A percentile compares a stretch with the other conserved stretches of the same genome.
Conservation (phyloP, 164 flowering plant species). For the Tetracentron sinense region DNA sequence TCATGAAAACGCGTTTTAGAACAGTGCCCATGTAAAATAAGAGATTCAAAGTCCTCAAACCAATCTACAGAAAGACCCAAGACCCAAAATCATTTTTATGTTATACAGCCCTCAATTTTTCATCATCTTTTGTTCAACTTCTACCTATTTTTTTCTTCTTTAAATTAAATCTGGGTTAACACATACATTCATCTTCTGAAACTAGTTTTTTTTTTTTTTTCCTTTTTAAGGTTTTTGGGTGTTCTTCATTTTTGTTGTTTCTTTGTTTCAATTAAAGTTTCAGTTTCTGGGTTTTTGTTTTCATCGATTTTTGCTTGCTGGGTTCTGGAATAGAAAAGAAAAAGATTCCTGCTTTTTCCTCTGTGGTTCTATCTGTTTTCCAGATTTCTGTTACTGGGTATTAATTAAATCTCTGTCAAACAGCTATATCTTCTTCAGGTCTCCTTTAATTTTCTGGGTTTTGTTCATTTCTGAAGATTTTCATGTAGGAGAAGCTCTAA, state of each 20-base stretch:
- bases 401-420: background rate
- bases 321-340: background rate
- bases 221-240: background rate
- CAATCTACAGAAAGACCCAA: background rate
- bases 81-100: background rate
- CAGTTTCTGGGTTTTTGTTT: background rate
- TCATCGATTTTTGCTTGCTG: background rate
- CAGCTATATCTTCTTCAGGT: background rate
- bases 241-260: background rate
- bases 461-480: background rate
- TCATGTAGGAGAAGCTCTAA: slow-evolving; percentile 4
- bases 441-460: background rate
- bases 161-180: background rate
- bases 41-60: background rate
- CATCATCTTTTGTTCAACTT: background rate
- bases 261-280: background rate
- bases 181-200: background rate
- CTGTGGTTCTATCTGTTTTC: background rate
- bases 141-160: background rate
- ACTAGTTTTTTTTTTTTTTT: background rate
- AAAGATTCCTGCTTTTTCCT: background rate
- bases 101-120: background rate
- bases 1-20: slow-evolving; percentile 7
- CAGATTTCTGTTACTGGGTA: background rate
- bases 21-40: background rate